Evolutionary conservation across 345 rosid species (phyloP).

Genomic region (Kernera saxatilis): DNA sequence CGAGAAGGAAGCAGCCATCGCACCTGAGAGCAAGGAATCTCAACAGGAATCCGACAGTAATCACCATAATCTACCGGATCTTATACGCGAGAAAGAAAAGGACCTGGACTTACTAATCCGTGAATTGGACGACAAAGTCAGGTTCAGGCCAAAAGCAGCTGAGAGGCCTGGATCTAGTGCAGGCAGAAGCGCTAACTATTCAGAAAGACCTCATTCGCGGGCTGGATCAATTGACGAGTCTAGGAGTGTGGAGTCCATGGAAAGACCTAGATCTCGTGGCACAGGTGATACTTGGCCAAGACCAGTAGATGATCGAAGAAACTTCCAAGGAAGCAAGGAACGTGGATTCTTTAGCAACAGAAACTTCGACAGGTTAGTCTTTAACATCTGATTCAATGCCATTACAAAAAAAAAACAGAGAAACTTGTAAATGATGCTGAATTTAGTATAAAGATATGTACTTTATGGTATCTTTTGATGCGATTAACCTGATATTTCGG

Average conservation of each 20-base stretch:
- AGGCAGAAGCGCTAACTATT: slow-evolving; percentile 50
- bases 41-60: slow-evolving; percentile 35
- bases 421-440: neutral
- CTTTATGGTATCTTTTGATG: neutral
- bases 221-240: slow-evolving; percentile 75
- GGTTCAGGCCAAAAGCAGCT: slow-evolving; percentile 63
- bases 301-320: slow-evolving; percentile 64
- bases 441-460: neutral
- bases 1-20: slow-evolving; percentile 35
- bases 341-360: slow-evolving; percentile 70
- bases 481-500: neutral
- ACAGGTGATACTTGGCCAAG: slow-evolving; percentile 61
- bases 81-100: slow-evolving; percentile 54
- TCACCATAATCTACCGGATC: slow-evolving; percentile 32
- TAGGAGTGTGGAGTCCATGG: slow-evolving; percentile 55
- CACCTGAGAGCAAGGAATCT: slow-evolving; percentile 34
- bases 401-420: neutral
- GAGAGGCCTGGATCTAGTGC: slow-evolving; percentile 69
- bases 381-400: neutral
- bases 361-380: slow-evolving; percentile 62
- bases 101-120: slow-evolving; percentile 54
- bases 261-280: slow-evolving; percentile 84
- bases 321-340: slow-evolving; percentile 76
- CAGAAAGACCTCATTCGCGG: slow-evolving; percentile 80
- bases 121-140: slow-evolving; percentile 75